Base-by-base conservation (phyloP, 768 basidiomycete genomes). In the Tricholoma saponaceum region DNA sequence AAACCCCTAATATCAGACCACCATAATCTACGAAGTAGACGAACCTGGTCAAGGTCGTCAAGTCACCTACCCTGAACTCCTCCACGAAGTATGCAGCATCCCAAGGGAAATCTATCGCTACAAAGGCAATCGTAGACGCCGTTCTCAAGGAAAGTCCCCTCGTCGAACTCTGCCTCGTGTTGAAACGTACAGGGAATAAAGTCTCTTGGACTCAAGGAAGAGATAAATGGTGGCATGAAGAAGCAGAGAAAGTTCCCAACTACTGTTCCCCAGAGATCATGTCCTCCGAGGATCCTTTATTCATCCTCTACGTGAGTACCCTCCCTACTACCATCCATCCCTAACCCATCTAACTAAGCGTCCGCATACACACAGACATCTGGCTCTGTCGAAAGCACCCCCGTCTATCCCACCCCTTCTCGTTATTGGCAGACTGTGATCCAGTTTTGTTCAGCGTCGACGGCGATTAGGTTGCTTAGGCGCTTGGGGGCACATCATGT, bases 1-100 rank as follows among this genome's bases (percentile, higher is more conserved):
- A n/a, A n/a, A n/a, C 6, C 16, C 33, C 12, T 6, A 18, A 6
- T 39, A 5, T 5, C 39, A 94, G 90, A 86, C 87, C 25, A 96
- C 96, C 26, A 97, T 98, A 73, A 95, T 98, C 72, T 99, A 95
- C 76, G 96, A 99, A 72, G 95, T 94, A 1, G 96, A 99, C 66
- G 96, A 98, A 70, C 90, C 95, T 0, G 85, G 81, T 55, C 81
- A 92, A 49, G 90, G 92, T 50, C 70, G 83, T 58, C 79, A 87
- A 49, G 79, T 98, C 70, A 78, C 86, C 22, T 99, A 90, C 70
- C 80, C 82, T 16, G 84, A 97, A 69, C 89, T 99, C 56, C 82
- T 98, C 44, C 88, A 85, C 58, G 93, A 98, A 70, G 95, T 97
- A 28, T 95, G 82, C 74, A 76, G 81, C 51, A 72, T 98, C 54